Conservation (phyloP, 1,284 basidiomycete genomes). For the Marasmius oreades region DNA sequence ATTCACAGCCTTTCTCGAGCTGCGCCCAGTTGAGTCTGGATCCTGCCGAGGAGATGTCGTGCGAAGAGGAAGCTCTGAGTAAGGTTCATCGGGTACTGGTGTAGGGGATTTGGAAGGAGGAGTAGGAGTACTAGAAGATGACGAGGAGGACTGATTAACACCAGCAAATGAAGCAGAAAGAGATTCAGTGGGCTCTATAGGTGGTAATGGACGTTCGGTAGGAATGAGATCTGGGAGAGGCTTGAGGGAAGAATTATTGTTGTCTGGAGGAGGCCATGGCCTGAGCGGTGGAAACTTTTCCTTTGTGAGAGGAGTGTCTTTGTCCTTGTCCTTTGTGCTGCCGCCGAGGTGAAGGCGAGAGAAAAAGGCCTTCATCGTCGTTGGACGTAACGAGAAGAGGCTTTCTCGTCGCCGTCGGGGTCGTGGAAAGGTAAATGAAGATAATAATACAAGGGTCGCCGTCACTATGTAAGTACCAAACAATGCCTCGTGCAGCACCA, state of each 20-base stretch:
- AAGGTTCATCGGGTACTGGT: constrained; percentile 1
- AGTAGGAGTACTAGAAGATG: constrained; percentile 24
- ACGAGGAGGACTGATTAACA: constrained; percentile 22
- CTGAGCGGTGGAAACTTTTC: constrained; percentile 68
- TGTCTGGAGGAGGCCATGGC: constrained; percentile 57
- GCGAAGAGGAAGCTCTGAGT: constrained; percentile 1
- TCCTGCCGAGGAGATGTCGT: constrained; percentile 19
- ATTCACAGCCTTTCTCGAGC: constrained; percentile 46
- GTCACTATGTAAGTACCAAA: constrained; percentile 10
- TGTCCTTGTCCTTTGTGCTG: constrained; percentile 58
- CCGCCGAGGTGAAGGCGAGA: constrained; percentile 68
- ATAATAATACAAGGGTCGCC: background rate
- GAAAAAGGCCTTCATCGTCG: constrained; percentile 74
- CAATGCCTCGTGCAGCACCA: constrained; percentile 11
- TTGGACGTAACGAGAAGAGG: constrained; percentile 17
- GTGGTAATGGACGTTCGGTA: constrained; percentile 46
- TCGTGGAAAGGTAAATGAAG: background rate
- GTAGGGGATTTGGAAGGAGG: constrained; percentile 14
- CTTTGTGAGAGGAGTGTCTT: constrained; percentile 35
- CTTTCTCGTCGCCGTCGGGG: background rate
- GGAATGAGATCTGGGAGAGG: constrained; percentile 62
- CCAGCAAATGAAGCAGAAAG: constrained; percentile 13
- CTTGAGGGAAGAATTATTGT: constrained; percentile 47
- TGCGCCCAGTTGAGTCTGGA: constrained; percentile 44
- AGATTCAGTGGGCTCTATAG: constrained; percentile 39